phyloP scores from a whole-genome alignment of 768 basidiomycete genomes.

The Trametes gibbosa region DNA sequence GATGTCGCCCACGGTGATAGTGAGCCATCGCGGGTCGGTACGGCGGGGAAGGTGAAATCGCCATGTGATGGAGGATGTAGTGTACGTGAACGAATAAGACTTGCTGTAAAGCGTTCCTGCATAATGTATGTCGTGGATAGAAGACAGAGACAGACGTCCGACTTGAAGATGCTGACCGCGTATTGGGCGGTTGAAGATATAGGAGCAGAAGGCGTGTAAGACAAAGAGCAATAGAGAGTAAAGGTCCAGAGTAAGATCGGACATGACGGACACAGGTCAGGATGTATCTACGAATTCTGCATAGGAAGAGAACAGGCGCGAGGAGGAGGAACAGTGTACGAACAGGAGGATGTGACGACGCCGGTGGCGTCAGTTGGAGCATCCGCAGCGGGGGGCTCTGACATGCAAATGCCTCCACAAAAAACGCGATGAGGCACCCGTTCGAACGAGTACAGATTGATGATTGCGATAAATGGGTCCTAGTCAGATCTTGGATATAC shows the following conservation, averaged over 20 bases:
- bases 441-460: too few species aligned
- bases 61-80: constrained; percentile 20
- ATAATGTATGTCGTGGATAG: constrained; percentile 21
- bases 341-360: background rate
- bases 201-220: constrained; percentile 14
- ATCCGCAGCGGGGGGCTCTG: too few species aligned
- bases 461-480: too few species aligned
- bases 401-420: too few species aligned
- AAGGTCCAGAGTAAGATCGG: background rate
- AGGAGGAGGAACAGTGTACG: background rate
- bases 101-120: constrained; percentile 17
- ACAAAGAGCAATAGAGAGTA: background rate
- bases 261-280: background rate
- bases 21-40: constrained; percentile 32
- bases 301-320: background rate
- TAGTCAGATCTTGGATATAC: too few species aligned
- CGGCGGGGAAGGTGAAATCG: constrained; percentile 31
- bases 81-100: constrained; percentile 21
- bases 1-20: constrained; percentile 28
- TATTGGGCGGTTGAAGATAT: constrained; percentile 14
- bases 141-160: constrained; percentile 9
- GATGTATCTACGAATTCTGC: background rate
- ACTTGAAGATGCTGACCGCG: constrained; percentile 19
- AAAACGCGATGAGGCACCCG: too few species aligned
- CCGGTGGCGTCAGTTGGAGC: background rate